Conservation (phyloP, 768 basidiomycete species). For the Mycena belliarum region DNA sequence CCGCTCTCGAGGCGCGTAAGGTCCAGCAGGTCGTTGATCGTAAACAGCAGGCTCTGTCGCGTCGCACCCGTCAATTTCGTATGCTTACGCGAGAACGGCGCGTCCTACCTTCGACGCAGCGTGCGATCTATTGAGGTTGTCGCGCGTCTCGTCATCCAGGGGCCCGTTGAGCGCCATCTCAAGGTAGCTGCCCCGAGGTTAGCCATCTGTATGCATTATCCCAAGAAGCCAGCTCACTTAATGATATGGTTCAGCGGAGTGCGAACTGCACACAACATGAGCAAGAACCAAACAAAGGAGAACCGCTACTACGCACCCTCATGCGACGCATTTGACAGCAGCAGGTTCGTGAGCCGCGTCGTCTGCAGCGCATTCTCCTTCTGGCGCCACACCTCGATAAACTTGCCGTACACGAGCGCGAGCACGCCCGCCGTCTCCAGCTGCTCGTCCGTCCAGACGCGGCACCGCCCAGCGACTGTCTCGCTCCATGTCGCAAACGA, state of each 20-base stretch:
- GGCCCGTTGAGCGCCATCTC: constrained; percentile 80
- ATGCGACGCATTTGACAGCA: constrained; percentile 81
- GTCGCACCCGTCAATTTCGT: neutral
- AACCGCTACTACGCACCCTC: constrained; percentile 50
- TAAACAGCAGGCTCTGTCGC: constrained; percentile 70
- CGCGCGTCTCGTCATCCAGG: constrained; percentile 70
- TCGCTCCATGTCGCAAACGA: constrained; percentile 84
- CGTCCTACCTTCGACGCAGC: constrained; percentile 65
- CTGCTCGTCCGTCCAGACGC: constrained; percentile 82
- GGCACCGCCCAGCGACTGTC: constrained; percentile 63
- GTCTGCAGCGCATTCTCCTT: constrained; percentile 73
- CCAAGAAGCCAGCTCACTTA: constrained; percentile 48
- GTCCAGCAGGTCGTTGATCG: constrained; percentile 83
- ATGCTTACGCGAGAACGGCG: neutral
- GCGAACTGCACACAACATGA: constrained; percentile 47
- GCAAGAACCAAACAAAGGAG: too few relatives aligned
- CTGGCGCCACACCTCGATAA: constrained; percentile 86
- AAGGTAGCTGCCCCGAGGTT: constrained; percentile 51
- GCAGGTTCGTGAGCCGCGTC: constrained; percentile 70
- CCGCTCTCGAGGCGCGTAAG: constrained; percentile 77
- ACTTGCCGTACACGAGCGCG: constrained; percentile 78
- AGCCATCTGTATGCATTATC: neutral
- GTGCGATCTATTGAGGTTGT: constrained; percentile 72
- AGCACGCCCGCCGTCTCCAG: constrained; percentile 80
- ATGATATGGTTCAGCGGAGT: constrained; percentile 84